phyloP scores from a whole-genome alignment of 2,329 filamentous ascomycete genomes.

The Arthrinium puccinioides region DNA sequence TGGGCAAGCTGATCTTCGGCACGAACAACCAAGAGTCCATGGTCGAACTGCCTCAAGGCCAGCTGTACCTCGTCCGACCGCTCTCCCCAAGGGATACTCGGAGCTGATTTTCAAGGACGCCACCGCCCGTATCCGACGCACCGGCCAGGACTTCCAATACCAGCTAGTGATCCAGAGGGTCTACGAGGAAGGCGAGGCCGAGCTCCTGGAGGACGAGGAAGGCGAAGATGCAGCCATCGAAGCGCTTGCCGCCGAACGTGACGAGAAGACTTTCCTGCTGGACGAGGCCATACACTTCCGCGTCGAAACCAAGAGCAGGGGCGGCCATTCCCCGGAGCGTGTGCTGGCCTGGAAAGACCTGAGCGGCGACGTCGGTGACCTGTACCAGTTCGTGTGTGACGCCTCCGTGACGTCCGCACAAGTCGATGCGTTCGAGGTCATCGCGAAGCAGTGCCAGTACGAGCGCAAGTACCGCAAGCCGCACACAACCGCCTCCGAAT shows the following conservation, averaged over 20 bases:
- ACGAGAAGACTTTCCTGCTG: slow-evolving; percentile 97
- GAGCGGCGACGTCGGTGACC: slow-evolving; percentile 85
- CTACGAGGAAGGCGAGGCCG: slow-evolving; percentile 95
- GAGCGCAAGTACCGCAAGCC: slow-evolving; percentile 86
- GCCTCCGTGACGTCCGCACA: slow-evolving; percentile 59
- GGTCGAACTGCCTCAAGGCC: slow-evolving; percentile 89
- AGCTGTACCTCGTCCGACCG: slow-evolving; percentile 94
- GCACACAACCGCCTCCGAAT: slow-evolving; percentile 70
- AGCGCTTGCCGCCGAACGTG: slow-evolving; percentile 69
- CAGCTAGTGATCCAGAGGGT: slow-evolving; percentile 93
- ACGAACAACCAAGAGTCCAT: slow-evolving; percentile 81
- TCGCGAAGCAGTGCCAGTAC: slow-evolving; percentile 91
- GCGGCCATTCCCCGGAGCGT: slow-evolving; percentile 73
- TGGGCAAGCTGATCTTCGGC: slow-evolving; percentile 91
- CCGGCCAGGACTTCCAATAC: slow-evolving; percentile 92
- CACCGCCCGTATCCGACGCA: slow-evolving; percentile 82
- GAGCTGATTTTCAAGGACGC: slow-evolving; percentile 99
- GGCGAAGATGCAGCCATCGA: slow-evolving; percentile 74
- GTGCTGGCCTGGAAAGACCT: slow-evolving; percentile 92
- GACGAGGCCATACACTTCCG: slow-evolving; percentile 87
- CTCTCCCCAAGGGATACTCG: slow-evolving; percentile 92
- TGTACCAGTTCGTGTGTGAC: slow-evolving; percentile 98
- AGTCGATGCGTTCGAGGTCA: slow-evolving; percentile 71
- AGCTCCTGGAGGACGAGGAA: slow-evolving; percentile 82
- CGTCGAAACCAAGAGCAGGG: slow-evolving; percentile 71